Evolutionary conservation across 306 rosid species (phyloP).

Genomic region (Carpinus viminea): DNA sequence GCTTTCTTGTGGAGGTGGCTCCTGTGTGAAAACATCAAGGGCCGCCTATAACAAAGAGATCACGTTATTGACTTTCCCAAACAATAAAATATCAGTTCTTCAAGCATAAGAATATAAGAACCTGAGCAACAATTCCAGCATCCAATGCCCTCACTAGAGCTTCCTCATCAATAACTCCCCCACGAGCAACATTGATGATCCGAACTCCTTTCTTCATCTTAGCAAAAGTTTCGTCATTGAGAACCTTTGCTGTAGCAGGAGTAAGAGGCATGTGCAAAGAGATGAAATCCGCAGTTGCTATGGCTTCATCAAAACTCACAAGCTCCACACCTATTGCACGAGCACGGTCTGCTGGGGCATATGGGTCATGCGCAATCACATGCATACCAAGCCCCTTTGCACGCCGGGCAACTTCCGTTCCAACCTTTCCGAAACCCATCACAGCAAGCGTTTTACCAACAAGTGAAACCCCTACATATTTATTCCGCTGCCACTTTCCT

Average conservation of each 20-base stretch:
- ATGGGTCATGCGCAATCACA: conserved; percentile 94
- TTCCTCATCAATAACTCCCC: conserved; percentile 97
- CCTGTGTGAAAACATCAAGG: conserved; percentile 89
- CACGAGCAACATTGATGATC: conserved; percentile 94
- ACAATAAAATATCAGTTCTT: conserved; percentile 1
- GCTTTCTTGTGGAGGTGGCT: conserved; percentile 79
- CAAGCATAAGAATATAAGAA: conserved; percentile 18
- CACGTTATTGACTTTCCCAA: background rate
- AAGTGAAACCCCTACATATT: conserved; percentile 94
- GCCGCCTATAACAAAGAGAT: conserved; percentile 70
- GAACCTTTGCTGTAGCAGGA: conserved; percentile 75
- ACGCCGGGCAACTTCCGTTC: conserved; percentile 95
- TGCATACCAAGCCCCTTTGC: conserved; percentile 99
- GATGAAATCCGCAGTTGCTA: conserved; percentile 86
- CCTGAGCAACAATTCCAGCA: conserved; percentile 95
- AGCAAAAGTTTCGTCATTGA: conserved; percentile 86
- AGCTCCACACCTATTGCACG: conserved; percentile 97
- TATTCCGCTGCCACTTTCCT: conserved; percentile 94
- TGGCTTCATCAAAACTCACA: conserved; percentile 87
- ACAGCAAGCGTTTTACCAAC: conserved; percentile 96
- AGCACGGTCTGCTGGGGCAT: conserved; percentile 96
- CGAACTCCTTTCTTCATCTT: conserved; percentile 97
- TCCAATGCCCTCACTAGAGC: conserved; percentile 90
- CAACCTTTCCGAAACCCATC: conserved; percentile 98
- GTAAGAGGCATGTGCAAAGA: conserved; percentile 99